These are phyloP conservation scores for Fusarium hostae DNA, from an alignment of 2,329 filamentous ascomycete species.

Conservation along the genomic window DNA sequence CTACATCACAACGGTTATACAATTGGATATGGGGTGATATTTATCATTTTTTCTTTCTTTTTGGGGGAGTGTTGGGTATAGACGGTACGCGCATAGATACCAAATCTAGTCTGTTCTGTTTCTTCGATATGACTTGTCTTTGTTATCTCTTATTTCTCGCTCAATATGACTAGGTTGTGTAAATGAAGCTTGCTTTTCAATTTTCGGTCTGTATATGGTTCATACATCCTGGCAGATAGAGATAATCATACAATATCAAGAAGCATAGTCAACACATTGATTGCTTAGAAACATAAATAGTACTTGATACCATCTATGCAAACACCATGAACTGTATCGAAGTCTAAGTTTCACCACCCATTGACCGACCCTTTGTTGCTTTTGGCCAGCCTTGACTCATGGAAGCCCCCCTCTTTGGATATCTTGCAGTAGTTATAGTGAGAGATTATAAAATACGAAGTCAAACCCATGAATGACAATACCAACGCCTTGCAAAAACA, in stretches of 20 bases:
- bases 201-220: neutral
- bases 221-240: neutral
- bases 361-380: neutral
- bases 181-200: neutral
- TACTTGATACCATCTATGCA: slow-evolving; percentile 4
- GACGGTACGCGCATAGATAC: slow-evolving; percentile 47
- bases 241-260: neutral
- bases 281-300: neutral
- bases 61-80: slow-evolving; percentile 38
- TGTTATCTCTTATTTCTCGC: neutral
- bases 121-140: slow-evolving; percentile 1
- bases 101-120: slow-evolving; percentile 39
- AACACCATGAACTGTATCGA: neutral
- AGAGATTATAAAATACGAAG: neutral
- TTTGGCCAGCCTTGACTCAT: neutral
- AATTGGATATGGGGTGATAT: slow-evolving; percentile 13
- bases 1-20: slow-evolving; percentile 16
- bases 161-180: neutral
- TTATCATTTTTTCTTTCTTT: neutral
- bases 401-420: slow-evolving; percentile 3
- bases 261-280: neutral
- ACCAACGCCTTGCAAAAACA: slow-evolving; percentile 28
- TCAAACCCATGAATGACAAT: slow-evolving; percentile 19
- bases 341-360: slow-evolving; percentile 1
- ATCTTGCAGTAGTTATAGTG: slow-evolving; percentile 4